Evolutionary conservation across 2,329 filamentous ascomycete genomes (phyloP), one percentile per base, ranked within the genome.

Genomic region (Penicillium griseofulvum): DNA sequence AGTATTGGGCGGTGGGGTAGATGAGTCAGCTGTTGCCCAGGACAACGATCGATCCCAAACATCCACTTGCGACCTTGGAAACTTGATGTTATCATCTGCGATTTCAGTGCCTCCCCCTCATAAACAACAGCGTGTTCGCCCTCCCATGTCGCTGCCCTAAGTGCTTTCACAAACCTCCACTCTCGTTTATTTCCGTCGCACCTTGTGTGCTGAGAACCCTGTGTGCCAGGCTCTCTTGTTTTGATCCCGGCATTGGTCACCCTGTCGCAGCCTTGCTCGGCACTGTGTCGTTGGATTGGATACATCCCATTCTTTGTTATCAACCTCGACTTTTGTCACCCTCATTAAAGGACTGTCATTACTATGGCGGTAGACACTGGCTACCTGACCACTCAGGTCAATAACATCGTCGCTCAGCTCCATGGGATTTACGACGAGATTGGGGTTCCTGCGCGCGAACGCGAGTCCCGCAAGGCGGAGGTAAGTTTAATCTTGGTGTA

Each of bases 391-490:
- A 91, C 95, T 74, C 94, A 97, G 84, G 90, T 99, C 77, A 94
- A 91, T 65, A 91, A 85, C 68, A 97, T 96, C 71, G 91, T 97
- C 72, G 86, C 85, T 74, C 91, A 97, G 76, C 83, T 99, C 58
- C 93, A 97, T 76, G 89, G 89, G 62, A 84, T 97, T 55, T 99
- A 97, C 70, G 94, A 99, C 74, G 93, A 99, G 72, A 99, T 99
- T 69, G 94, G 94, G 56, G 89, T 99, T n/a, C 85, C 93, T 28
- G 86, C 80, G 68, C 91, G 96, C 85, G 94, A 97, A 74, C 89
- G 94, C 69, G 91, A 97, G 71, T 82, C 85, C 47, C 84, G 94
- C 68, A 93, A 97, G 72, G 84, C 90, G 71, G 91, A 97, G 86
- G 92, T 95, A 79, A 69, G 82, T 68, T 56, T 1, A 10, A 29